These are phyloP conservation scores for Hypoxylon sp. DNA, from an alignment of 2,329 filamentous ascomycete genomes.

Conservation along the genomic window DNA sequence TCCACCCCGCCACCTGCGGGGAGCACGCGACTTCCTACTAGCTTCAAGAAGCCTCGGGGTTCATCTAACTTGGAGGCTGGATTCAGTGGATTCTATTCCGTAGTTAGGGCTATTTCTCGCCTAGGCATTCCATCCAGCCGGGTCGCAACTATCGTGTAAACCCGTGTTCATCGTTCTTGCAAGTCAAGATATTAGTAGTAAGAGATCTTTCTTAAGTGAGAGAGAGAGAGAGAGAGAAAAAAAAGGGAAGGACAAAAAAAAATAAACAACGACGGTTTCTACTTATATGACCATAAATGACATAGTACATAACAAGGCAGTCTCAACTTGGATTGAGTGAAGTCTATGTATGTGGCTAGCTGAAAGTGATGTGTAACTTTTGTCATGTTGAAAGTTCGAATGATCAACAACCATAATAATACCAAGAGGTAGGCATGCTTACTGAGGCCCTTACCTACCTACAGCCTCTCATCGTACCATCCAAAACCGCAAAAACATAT, in stretches of 20 bases:
- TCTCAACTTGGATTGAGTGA: not conserved
- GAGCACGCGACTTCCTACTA: not conserved
- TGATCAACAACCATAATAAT: not conserved
- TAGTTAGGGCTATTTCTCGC: slow-evolving; percentile 10
- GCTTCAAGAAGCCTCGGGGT: slow-evolving; percentile 6
- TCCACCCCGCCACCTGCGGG: not conserved
- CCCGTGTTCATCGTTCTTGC: not conserved
- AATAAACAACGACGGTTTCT: too few relatives aligned
- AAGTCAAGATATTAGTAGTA: not conserved
- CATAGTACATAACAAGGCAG: too few relatives aligned
- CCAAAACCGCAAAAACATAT: slow-evolving; percentile 26
- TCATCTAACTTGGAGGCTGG: not conserved
- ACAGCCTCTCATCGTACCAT: slow-evolving; percentile 22
- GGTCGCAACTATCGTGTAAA: slow-evolving; percentile 21
- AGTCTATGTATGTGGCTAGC: not conserved
- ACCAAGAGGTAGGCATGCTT: not conserved
- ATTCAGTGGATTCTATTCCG: not conserved
- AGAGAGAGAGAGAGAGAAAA: too few relatives aligned
- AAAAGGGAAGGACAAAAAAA: too few relatives aligned
- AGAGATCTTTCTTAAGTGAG: not conserved
- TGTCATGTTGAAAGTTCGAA: not conserved
- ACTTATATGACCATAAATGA: too few relatives aligned
- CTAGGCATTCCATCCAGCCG: slow-evolving; percentile 15
- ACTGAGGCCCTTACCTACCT: slow-evolving; percentile 8
- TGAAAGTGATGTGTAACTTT: slow-evolving; percentile 1